These are phyloP conservation scores for Mucor racemosus DNA, from an alignment of 371 early-diverging fungal species.

Conservation along the genomic window DNA sequence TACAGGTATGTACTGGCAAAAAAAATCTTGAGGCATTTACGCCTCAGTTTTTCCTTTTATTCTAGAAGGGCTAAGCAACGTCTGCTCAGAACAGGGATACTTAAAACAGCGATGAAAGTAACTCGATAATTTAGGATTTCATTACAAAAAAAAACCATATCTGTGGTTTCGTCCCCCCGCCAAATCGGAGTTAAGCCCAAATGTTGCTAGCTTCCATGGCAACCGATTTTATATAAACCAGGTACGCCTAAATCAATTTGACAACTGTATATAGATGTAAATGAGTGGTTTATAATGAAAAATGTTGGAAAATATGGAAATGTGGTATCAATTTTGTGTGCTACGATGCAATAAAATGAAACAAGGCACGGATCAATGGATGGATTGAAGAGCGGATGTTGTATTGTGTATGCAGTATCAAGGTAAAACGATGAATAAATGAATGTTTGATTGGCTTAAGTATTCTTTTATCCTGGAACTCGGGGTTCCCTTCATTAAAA, in stretches of 20 bases:
- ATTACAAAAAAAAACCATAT: background rate
- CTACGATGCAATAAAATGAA: background rate
- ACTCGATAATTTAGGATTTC: background rate
- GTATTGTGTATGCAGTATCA: background rate
- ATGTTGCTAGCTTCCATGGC: background rate
- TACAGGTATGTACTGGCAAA: background rate
- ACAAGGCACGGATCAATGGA: constrained; percentile 7
- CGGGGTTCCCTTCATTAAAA: constrained; percentile 7
- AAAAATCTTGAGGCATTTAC: background rate
- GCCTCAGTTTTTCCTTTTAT: background rate
- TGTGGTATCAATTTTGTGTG: background rate
- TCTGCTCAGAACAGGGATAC: background rate
- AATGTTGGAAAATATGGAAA: background rate
- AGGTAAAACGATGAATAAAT: background rate
- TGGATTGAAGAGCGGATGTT: background rate
- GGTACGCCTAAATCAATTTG: background rate
- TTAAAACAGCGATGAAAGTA: background rate
- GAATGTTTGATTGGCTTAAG: background rate
- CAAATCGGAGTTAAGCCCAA: background rate
- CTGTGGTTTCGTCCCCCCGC: background rate
- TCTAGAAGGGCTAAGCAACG: constrained; percentile 1
- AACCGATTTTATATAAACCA: background rate
- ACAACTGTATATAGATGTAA: background rate
- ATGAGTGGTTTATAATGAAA: background rate
- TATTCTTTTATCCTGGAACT: constrained; percentile 7